A percentile compares a stretch with the other conserved stretches of the same genome.
Evolutionary conservation across 108 stramenopile species (phyloP).

Genomic region (Pseudonitzschia delicatissima): DNA sequence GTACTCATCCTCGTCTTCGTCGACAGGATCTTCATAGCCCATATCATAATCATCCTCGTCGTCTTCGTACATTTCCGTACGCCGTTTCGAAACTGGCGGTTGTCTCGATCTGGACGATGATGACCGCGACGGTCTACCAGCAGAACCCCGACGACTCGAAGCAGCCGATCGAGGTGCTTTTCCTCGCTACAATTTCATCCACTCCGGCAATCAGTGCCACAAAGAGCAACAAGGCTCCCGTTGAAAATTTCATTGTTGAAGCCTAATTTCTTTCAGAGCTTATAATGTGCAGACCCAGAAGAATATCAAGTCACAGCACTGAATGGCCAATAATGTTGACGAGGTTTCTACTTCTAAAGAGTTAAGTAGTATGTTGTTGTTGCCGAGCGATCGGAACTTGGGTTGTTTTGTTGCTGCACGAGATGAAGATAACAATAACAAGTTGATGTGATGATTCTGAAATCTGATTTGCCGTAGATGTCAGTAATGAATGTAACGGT

Average conservation of each 20-base stretch:
- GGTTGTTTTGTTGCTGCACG: too few species aligned
- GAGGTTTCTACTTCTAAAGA: too few species aligned
- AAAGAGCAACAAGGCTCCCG: slow-evolving; percentile 13
- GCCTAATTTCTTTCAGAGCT: too few species aligned
- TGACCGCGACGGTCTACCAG: slow-evolving; percentile 6
- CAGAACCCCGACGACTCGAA: slow-evolving; percentile 7
- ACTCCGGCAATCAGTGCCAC: slow-evolving; percentile 23
- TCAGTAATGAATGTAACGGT: background rate
- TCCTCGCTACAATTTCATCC: slow-evolving; percentile 22
- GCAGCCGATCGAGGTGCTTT: slow-evolving; percentile 30
- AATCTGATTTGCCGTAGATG: background rate
- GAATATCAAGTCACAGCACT: too few species aligned
- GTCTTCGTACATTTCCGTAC: slow-evolving; percentile 32
- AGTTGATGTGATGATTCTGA: background rate
- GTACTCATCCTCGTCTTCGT: slow-evolving; percentile 42
- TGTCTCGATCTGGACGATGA: slow-evolving; percentile 12
- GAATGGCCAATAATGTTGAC: too few species aligned
- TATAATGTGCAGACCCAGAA: too few species aligned
- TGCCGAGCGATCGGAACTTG: too few species aligned
- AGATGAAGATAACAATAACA: background rate
- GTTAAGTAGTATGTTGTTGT: too few species aligned
- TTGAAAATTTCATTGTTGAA: slow-evolving; percentile 29
- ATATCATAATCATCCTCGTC: slow-evolving; percentile 42
- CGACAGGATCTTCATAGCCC: slow-evolving; percentile 33
- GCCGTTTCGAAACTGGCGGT: slow-evolving; percentile 27